Conservation (phyloP, 2,329 filamentous ascomycete genomes). For the Fusarium sp. region DNA sequence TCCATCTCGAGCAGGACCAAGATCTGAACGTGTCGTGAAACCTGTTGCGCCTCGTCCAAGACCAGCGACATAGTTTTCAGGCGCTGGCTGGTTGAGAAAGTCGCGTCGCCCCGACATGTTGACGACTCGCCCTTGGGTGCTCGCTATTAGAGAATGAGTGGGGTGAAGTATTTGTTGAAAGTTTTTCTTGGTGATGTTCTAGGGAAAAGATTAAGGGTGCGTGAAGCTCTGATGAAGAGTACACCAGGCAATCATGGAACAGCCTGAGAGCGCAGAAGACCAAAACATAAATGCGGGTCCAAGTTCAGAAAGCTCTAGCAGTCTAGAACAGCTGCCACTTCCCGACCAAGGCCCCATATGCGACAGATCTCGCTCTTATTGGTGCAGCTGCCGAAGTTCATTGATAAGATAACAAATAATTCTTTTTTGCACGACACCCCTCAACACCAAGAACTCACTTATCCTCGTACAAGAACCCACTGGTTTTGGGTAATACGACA, state of each 20-base stretch:
- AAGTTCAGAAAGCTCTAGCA: slow-evolving; percentile 15
- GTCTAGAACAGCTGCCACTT: slow-evolving; percentile 17
- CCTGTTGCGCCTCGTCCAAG: slow-evolving; percentile 97
- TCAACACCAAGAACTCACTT: slow-evolving; percentile 18
- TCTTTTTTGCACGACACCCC: slow-evolving; percentile 33
- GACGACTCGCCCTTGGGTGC: slow-evolving; percentile 33
- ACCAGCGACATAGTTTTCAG: slow-evolving; percentile 93
- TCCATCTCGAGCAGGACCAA: slow-evolving; percentile 93
- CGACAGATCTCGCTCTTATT: not conserved
- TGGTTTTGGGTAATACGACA: not conserved
- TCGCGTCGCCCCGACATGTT: slow-evolving; percentile 77
- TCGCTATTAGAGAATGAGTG: slow-evolving; percentile 17
- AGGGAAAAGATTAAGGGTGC: slow-evolving; percentile 10
- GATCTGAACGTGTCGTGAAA: slow-evolving; percentile 96
- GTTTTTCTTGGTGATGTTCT: not conserved
- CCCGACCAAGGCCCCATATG: not conserved
- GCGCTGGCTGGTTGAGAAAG: slow-evolving; percentile 88
- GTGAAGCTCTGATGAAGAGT: slow-evolving; percentile 26
- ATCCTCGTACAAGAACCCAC: not conserved
- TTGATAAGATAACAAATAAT: slow-evolving; percentile 30
- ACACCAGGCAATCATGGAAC: slow-evolving; percentile 29
- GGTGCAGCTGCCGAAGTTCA: not conserved
- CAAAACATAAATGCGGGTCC: slow-evolving; percentile 36
- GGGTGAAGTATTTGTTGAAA: slow-evolving; percentile 4
- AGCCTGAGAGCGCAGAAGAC: slow-evolving; percentile 8